Evolutionary conservation across 2,329 filamentous ascomycete species (phyloP).

Genomic region (Leptographium lundbergii): DNA sequence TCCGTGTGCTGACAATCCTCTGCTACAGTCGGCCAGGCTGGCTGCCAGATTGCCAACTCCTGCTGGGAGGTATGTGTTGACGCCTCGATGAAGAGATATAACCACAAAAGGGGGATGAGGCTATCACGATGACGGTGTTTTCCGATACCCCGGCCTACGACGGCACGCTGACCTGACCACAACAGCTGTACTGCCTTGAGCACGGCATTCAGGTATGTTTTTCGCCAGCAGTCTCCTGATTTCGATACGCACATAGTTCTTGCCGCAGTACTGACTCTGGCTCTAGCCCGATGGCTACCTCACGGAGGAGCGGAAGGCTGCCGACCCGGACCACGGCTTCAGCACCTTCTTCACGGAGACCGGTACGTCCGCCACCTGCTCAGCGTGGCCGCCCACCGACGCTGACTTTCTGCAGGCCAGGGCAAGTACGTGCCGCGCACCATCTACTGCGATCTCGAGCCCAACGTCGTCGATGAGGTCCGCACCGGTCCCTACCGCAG

Average conservation of each 20-base stretch:
- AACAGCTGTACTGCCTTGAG: constrained; percentile 97
- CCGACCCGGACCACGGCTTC: constrained; percentile 91
- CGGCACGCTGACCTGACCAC: constrained; percentile 9
- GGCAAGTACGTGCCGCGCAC: constrained; percentile 98
- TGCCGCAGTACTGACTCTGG: not conserved
- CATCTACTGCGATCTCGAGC: constrained; percentile 99
- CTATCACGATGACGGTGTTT: not conserved
- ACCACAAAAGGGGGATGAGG: not conserved
- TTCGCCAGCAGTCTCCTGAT: not conserved
- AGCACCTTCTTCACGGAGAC: constrained; percentile 99
- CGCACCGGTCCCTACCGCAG: constrained; percentile 92
- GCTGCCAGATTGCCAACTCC: constrained; percentile 99
- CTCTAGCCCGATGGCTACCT: constrained; percentile 94
- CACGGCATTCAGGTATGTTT: constrained; percentile 91
- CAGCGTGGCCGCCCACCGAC: not conserved
- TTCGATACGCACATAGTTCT: constrained; percentile 19
- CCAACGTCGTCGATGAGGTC: constrained; percentile 98
- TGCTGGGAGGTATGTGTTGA: constrained; percentile 87
- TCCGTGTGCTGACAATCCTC: constrained; percentile 37
- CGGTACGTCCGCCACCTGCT: constrained; percentile 42
- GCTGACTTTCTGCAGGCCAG: constrained; percentile 49
- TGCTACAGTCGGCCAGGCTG: constrained; percentile 87
- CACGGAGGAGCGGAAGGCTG: constrained; percentile 92
- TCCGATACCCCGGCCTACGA: not conserved
- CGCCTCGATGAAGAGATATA: not conserved